Conservation (phyloP, 163 green algal genomes). For the Prototheca cutis region DNA sequence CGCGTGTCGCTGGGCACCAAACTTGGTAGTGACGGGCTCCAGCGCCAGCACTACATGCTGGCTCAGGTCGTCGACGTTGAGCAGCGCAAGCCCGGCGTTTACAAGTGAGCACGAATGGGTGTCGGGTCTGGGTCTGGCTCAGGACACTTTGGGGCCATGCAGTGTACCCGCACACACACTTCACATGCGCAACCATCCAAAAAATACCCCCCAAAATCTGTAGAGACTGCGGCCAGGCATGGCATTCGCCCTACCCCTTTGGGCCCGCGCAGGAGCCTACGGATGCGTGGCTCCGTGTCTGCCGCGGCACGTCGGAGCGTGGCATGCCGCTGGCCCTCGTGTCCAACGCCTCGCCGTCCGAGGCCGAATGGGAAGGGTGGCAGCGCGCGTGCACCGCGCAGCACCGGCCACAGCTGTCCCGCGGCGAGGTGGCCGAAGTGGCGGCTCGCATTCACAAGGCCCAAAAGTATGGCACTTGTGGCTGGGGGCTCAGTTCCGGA, state of each 20-base stretch:
- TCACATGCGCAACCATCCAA: too few species aligned
- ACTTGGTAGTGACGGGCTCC: background rate
- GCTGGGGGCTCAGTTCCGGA: too few species aligned
- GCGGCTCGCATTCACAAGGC: slow-evolving; percentile 17
- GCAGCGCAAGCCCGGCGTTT: slow-evolving; percentile 19
- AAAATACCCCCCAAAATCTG: background rate
- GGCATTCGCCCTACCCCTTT: slow-evolving; percentile 34
- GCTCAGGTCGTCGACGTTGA: slow-evolving; percentile 29
- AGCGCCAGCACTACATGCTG: slow-evolving; percentile 16
- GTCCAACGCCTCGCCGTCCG: slow-evolving; percentile 12
- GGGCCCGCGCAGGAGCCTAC: slow-evolving; percentile 9
- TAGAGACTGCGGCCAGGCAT: slow-evolving; percentile 25
- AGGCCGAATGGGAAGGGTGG: slow-evolving; percentile 17
- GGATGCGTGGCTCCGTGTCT: slow-evolving; percentile 30
- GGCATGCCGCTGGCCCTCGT: slow-evolving; percentile 27
- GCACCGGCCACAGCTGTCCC: slow-evolving; percentile 16
- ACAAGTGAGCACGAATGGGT: slow-evolving; percentile 22
- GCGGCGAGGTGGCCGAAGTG: slow-evolving; percentile 9
- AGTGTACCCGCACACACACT: background rate
- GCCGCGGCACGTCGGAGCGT: slow-evolving; percentile 18
- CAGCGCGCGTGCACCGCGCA: slow-evolving; percentile 9
- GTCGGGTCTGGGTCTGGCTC: too few species aligned
- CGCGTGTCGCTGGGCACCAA: slow-evolving; percentile 9
- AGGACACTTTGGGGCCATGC: too few species aligned
- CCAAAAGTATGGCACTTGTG: too few species aligned